Conservation (phyloP, 192 early-diverging fungal species). For the Backusella tuberculispora region DNA sequence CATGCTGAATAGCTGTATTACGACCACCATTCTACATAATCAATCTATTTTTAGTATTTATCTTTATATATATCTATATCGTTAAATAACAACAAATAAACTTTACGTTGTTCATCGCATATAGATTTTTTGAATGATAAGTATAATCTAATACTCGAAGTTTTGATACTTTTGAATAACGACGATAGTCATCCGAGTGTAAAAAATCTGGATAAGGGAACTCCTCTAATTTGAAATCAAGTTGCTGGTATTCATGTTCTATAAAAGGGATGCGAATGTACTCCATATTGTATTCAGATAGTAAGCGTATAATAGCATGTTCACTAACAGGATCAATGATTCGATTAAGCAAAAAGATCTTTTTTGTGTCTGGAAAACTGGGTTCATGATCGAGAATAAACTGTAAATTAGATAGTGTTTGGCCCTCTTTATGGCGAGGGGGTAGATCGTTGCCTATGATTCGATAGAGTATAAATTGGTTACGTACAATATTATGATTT, state of each 20-base stretch:
- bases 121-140: slow-evolving; percentile 66
- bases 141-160: slow-evolving; percentile 62
- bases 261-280: slow-evolving; percentile 62
- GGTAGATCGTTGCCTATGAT: slow-evolving; percentile 68
- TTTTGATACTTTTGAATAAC: slow-evolving; percentile 60
- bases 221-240: slow-evolving; percentile 62
- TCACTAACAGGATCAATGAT: slow-evolving; percentile 60
- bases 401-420: slow-evolving; percentile 60
- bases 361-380: slow-evolving; percentile 56
- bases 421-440: slow-evolving; percentile 61
- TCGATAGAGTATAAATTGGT: slow-evolving; percentile 54
- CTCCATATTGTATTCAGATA: slow-evolving; percentile 52
- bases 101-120: slow-evolving; percentile 71
- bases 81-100: neutral
- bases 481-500: slow-evolving; percentile 7
- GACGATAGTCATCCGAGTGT: slow-evolving; percentile 60
- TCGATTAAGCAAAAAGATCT: slow-evolving; percentile 62
- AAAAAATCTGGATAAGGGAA: slow-evolving; percentile 66
- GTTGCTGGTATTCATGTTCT: slow-evolving; percentile 51
- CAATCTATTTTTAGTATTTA: neutral
- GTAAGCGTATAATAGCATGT: slow-evolving; percentile 53
- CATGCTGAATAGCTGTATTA: slow-evolving; percentile 59
- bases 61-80: neutral
- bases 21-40: slow-evolving; percentile 58
- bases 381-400: slow-evolving; percentile 66